Conservation (phyloP, 163 green algal species). For the Volvox carteri region DNA sequence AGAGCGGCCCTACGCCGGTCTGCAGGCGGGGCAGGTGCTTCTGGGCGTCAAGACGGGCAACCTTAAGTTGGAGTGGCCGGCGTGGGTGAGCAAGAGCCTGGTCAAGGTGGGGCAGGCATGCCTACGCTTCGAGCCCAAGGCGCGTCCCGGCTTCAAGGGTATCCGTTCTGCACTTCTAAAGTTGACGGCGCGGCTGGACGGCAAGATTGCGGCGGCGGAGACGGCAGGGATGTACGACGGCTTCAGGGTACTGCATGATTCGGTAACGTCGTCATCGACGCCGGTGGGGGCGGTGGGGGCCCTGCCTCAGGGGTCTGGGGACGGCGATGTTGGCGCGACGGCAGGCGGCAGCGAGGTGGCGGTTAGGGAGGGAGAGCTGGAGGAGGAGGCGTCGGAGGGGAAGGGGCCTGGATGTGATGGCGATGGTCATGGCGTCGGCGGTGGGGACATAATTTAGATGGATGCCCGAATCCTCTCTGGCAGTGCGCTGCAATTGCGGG, state of each 20-base stretch:
- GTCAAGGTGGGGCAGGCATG: slow-evolving; percentile 47
- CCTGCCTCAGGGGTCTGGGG: neutral
- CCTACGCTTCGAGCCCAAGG: slow-evolving; percentile 54
- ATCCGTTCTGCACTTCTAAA: slow-evolving; percentile 39
- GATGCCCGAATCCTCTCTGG: no score
- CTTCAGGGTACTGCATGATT: neutral
- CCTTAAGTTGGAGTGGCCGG: slow-evolving; percentile 41
- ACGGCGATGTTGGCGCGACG: neutral
- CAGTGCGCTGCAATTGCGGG: no score
- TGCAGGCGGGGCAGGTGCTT: slow-evolving; percentile 52
- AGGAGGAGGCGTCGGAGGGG: neutral
- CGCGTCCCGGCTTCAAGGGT: slow-evolving; percentile 51
- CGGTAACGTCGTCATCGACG: neutral
- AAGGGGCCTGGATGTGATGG: no score
- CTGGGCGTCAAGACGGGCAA: slow-evolving; percentile 53
- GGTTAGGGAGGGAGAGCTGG: neutral
- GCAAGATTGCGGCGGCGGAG: slow-evolving; percentile 41
- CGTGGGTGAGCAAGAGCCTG: slow-evolving; percentile 44
- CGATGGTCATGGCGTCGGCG: no score
- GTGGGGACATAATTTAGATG: no score
- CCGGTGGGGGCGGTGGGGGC: slow-evolving; percentile 7
- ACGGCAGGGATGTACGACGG: slow-evolving; percentile 1
- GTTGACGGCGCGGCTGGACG: slow-evolving; percentile 5
- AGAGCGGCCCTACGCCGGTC: slow-evolving; percentile 36
- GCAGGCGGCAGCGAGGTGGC: neutral